A percentile compares a stretch with the other conserved stretches of the same genome.
Conservation (phyloP, 345 rosid species). For the Dipteronia sinensis region DNA sequence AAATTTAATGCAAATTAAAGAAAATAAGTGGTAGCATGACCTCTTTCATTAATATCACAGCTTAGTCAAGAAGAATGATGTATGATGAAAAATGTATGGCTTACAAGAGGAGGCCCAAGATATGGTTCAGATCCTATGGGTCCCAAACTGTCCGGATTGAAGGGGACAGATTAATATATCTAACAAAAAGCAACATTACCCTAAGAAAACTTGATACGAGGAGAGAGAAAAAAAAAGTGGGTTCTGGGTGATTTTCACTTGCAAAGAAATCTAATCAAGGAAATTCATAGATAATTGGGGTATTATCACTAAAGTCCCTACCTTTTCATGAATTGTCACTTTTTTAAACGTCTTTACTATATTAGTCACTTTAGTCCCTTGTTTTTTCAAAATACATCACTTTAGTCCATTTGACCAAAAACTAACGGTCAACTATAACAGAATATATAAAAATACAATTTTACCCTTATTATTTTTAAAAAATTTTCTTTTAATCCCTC, state of each 20-base stretch:
- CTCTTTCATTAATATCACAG: too few species aligned
- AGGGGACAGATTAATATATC: conserved; percentile 39
- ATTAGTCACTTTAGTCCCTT: too few species aligned
- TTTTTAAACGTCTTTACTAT: too few species aligned
- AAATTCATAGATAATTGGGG: neutral
- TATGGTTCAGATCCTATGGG: conserved; percentile 23
- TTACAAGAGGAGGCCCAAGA: conserved; percentile 5
- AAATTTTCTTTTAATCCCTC: too few species aligned
- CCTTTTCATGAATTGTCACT: too few species aligned
- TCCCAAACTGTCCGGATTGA: conserved; percentile 39
- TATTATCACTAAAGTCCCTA: too few species aligned
- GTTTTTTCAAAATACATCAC: too few species aligned
- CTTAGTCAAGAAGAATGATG: too few species aligned
- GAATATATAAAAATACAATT: too few species aligned
- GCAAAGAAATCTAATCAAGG: conserved; percentile 16
- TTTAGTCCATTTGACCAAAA: too few species aligned
- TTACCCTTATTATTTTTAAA: too few species aligned
- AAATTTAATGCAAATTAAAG: neutral
- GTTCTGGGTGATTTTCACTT: conserved; percentile 15
- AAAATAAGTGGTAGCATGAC: neutral
- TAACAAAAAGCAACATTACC: conserved; percentile 11
- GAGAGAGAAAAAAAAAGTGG: neutral
- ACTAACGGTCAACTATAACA: too few species aligned
- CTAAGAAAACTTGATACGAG: neutral
- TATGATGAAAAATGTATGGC: conserved; percentile 5